phyloP scores from a whole-genome alignment of 2,329 filamentous ascomycete species.

The Metarhizium rileyi region DNA sequence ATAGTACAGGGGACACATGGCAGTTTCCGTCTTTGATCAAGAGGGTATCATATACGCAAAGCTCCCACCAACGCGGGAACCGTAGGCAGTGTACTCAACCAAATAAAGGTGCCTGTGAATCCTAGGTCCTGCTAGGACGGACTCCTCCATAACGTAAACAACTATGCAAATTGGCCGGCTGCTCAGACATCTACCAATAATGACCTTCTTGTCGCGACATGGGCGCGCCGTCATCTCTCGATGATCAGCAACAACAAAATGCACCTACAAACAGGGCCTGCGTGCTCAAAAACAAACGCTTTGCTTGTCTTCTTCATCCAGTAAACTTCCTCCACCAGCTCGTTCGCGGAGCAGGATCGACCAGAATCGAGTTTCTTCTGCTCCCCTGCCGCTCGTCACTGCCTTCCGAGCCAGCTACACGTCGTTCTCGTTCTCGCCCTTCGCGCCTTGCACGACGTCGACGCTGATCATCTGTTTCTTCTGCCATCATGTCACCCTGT shows the following conservation, averaged over 20 bases:
- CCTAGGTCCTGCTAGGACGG: neutral
- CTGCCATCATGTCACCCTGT: slow-evolving; percentile 31
- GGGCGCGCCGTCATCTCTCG: neutral
- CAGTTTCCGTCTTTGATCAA: neutral
- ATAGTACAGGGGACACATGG: too few relatives aligned
- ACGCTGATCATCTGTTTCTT: slow-evolving; percentile 33
- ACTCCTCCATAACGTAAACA: too few relatives aligned
- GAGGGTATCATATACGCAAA: slow-evolving; percentile 4
- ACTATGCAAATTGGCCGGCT: neutral
- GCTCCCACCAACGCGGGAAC: neutral
- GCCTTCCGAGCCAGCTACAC: slow-evolving; percentile 27
- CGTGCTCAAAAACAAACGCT: slow-evolving; percentile 3
- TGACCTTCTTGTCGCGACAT: neutral
- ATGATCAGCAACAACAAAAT: neutral
- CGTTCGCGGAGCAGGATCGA: slow-evolving; percentile 39
- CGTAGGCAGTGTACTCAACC: neutral
- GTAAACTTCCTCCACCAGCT: slow-evolving; percentile 53
- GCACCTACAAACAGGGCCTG: neutral
- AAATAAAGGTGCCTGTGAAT: neutral
- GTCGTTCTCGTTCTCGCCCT: slow-evolving; percentile 22
- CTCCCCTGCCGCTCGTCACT: slow-evolving; percentile 35
- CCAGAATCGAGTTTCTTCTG: slow-evolving; percentile 30
- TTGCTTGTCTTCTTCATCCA: slow-evolving; percentile 16
- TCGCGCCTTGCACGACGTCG: slow-evolving; percentile 35
- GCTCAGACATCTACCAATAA: neutral